Evolutionary conservation across 768 basidiomycete genomes (phyloP).

Genomic region (Suillus alpinus): DNA sequence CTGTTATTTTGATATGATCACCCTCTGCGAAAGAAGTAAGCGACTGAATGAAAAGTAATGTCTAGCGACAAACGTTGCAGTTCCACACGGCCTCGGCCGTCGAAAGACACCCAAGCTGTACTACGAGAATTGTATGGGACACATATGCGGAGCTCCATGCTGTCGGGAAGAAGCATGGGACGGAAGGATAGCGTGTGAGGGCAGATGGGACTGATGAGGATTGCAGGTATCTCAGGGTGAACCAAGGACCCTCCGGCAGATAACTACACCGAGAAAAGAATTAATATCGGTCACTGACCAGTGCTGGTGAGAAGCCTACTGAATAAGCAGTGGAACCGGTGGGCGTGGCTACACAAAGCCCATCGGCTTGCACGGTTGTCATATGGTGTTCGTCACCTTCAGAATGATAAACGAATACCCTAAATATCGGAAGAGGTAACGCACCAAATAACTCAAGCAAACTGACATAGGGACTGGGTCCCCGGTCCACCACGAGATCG

Average conservation of each 20-base stretch:
- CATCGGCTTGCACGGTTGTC: slow-evolving; percentile 98
- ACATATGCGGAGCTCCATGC: slow-evolving; percentile 96
- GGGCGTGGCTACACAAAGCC: slow-evolving; percentile 90
- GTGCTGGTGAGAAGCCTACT: slow-evolving; percentile 40
- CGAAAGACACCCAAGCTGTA: slow-evolving; percentile 98
- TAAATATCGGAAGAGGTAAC: slow-evolving; percentile 24
- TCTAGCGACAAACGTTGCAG: slow-evolving; percentile 71
- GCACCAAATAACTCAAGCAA: slow-evolving; percentile 93
- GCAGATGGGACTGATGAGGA: slow-evolving; percentile 96
- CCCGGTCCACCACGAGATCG: slow-evolving; percentile 96
- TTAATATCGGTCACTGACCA: slow-evolving; percentile 6
- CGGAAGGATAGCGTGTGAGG: slow-evolving; percentile 98
- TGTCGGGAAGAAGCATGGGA: slow-evolving; percentile 97
- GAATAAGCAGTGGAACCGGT: slow-evolving; percentile 99
- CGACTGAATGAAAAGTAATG: not conserved
- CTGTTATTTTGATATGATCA: slow-evolving; percentile 97
- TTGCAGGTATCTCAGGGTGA: slow-evolving; percentile 95
- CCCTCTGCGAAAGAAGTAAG: slow-evolving; percentile 63
- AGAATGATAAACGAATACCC: slow-evolving; percentile 5
- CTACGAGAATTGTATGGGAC: slow-evolving; percentile 99
- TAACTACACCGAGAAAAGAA: slow-evolving; percentile 40
- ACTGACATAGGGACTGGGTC: slow-evolving; percentile 97
- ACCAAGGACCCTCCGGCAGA: slow-evolving; percentile 98
- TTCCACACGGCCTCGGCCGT: slow-evolving; percentile 95
- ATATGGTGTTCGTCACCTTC: slow-evolving; percentile 97